These are phyloP conservation scores for Salpingoeca rosetta DNA, from an alignment of 78 protist species.

Conservation along the genomic window DNA sequence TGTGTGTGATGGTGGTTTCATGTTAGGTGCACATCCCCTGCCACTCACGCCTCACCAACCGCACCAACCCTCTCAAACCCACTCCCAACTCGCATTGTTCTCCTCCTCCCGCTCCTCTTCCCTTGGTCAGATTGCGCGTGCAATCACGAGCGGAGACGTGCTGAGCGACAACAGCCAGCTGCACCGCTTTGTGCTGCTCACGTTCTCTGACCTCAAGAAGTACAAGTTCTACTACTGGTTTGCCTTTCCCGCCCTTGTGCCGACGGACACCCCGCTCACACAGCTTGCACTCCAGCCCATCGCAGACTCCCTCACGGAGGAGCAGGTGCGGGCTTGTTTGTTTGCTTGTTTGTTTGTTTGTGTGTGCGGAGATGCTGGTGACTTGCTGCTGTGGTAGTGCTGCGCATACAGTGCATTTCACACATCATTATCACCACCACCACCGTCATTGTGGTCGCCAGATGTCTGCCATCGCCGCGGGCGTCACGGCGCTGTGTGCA, in stretches of 20 bases:
- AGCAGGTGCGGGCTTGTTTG: neutral
- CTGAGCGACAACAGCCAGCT: conserved; percentile 36
- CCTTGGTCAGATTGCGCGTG: conserved; percentile 22
- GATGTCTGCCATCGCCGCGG: neutral
- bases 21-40: neutral
- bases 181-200: conserved; percentile 44
- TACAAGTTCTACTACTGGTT: conserved; percentile 69
- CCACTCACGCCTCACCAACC: neutral
- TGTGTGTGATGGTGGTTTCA: neutral
- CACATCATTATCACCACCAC: neutral
- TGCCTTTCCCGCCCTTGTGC: conserved; percentile 81
- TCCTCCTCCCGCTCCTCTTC: no score
- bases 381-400: neutral
- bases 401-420: neutral
- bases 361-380: neutral
- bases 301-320: neutral
- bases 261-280: no score
- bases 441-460: neutral
- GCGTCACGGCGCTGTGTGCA: no score
- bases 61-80: neutral
- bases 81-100: neutral
- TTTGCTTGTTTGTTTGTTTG: neutral
- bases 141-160: conserved; percentile 51
- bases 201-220: conserved; percentile 78
- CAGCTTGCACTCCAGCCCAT: neutral